Evolutionary conservation across 83 land plant genomes (phyloP), one percentile per base, ranked within the genome.

Genomic region (Isoetes engelmannii): DNA sequence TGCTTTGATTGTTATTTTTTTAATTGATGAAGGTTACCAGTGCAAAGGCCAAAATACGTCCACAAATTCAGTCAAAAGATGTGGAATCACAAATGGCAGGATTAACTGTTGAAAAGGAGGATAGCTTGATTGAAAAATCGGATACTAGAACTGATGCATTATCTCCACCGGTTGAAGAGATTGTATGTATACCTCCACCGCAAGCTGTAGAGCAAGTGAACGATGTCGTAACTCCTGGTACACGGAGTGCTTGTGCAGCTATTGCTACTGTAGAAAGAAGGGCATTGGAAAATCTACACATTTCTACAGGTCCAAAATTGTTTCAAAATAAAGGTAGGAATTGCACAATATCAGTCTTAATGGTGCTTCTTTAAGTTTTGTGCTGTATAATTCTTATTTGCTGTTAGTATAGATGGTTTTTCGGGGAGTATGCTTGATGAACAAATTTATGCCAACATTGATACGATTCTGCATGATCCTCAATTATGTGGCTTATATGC

Each of bases 231-330:
- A 28, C 37, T 28, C 37, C 37, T 28, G 37, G 37, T 28, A 28
- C 37, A 28, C 37, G 37, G 37, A 28, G 18, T 21, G 50, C 55
- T 6, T 58, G 73, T 3, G 73, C 73, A 28, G 73, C 66, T 7
- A 63, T 69, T 19, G 74, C 74, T 4, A 69, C 78, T 8, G 68
- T 70, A 58, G 67, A 69, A 47, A 61, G 73, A 42, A 72, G 65
- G 63, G 63, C 78, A 20, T 41, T 47, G 60, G 37, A 75, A 18
- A 75, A 28, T 28, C 66, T 75, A 41, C 70, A 69, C 60, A 75
- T 70, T 9, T 69, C 78, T 3, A 64, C 47, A 55, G 75, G 51
- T 6, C 10, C 63, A 17, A 72, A 76, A 5, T 44, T 69, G 5
- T 51, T 12, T 51, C 15, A 15, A 28, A 28, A 28, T 28, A 28